phyloP scores from a whole-genome alignment of 257 asterid species.

The Solanum pinnatisectum region DNA sequence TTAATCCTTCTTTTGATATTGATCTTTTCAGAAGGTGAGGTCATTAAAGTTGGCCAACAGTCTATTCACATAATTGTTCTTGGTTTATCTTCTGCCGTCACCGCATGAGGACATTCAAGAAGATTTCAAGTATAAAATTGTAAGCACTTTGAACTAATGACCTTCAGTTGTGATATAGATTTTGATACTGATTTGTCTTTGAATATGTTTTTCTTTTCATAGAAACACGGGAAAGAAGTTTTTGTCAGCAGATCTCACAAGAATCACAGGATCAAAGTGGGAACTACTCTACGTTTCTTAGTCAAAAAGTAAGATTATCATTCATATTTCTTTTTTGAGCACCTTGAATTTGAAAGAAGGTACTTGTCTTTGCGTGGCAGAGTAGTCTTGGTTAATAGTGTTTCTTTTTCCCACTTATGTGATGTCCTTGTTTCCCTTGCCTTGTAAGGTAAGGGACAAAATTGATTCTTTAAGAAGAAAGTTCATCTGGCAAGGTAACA shows the following conservation, averaged over 20 bases:
- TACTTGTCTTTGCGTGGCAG: not conserved
- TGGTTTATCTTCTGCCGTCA: slow-evolving; percentile 57
- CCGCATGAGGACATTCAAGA: slow-evolving; percentile 54
- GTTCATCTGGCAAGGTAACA: too few relatives aligned
- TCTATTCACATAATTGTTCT: slow-evolving; percentile 66
- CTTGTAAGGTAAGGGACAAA: too few relatives aligned
- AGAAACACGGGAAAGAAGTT: slow-evolving; percentile 50
- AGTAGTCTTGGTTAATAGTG: not conserved
- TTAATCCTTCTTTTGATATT: not conserved
- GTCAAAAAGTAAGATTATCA: slow-evolving; percentile 45
- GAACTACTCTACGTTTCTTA: slow-evolving; percentile 50
- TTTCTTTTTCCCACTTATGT: not conserved
- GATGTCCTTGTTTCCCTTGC: too few relatives aligned
- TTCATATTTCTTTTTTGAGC: not conserved
- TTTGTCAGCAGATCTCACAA: slow-evolving; percentile 42
- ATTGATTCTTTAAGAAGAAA: too few relatives aligned
- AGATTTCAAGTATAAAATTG: slow-evolving; percentile 50
- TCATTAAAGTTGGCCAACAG: slow-evolving; percentile 46
- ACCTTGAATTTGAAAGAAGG: not conserved
- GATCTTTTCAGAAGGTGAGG: slow-evolving; percentile 58
- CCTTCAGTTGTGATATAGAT: not conserved
- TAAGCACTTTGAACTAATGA: slow-evolving; percentile 17
- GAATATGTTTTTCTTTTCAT: slow-evolving; percentile 6
- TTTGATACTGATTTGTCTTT: not conserved
- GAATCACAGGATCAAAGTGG: slow-evolving; percentile 59